Conservation (phyloP, 495 filamentous ascomycete genomes). For the Talaromyces nanjingensis region DNA sequence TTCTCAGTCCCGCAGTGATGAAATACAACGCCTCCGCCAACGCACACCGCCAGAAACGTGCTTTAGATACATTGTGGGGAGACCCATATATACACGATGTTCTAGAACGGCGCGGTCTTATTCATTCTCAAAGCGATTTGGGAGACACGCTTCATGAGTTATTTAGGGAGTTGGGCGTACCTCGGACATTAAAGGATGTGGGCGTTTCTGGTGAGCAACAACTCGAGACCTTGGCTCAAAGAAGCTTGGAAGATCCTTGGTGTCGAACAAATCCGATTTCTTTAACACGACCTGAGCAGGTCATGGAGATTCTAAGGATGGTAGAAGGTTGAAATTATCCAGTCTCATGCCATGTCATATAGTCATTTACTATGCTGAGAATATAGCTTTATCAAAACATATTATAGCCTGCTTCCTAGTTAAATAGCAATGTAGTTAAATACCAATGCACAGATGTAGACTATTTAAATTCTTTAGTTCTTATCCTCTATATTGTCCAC, state of each 20-base stretch:
- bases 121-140: not conserved
- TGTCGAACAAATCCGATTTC: conserved; percentile 8
- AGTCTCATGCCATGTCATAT: not conserved
- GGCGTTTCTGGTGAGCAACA: not conserved
- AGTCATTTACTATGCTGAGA: too few relatives aligned
- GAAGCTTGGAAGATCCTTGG: conserved; percentile 5
- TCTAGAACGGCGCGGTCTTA: conserved; percentile 1
- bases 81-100: conserved; percentile 3
- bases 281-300: conserved; percentile 3
- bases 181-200: conserved; percentile 5
- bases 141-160: conserved; percentile 2
- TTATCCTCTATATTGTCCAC: too few relatives aligned
- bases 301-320: conserved; percentile 6
- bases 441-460: too few relatives aligned
- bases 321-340: conserved; percentile 1
- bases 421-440: too few relatives aligned
- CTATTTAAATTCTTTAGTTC: too few relatives aligned
- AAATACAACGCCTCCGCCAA: conserved; percentile 6
- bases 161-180: conserved; percentile 3
- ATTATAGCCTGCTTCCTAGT: too few relatives aligned
- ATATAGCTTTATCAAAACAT: too few relatives aligned
- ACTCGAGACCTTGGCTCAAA: not conserved
- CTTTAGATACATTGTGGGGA: conserved; percentile 4
- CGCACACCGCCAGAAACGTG: conserved; percentile 5
- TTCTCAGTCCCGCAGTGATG: conserved; percentile 8